Base-by-base conservation (phyloP, 1,139 yeast species). In the Yamadazyma atlantica region DNA sequence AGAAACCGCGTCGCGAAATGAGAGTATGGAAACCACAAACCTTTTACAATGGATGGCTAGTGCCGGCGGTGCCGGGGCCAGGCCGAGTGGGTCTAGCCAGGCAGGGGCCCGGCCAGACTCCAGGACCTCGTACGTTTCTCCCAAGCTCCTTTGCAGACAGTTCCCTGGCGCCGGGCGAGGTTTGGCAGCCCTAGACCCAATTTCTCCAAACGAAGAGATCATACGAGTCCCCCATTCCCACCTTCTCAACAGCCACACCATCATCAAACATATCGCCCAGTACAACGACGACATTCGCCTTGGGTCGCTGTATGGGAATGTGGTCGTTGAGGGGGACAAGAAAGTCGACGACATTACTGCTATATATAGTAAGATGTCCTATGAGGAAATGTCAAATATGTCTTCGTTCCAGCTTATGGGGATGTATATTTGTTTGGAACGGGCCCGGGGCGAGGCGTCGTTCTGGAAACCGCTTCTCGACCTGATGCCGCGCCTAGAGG, bases 381-480 rank as follows among this genome's bases (percentile, higher is more conserved):
- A 55, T 11, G 55, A 58, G 1, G 62, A 66, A 16, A 44, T 76
- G 14, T 40, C 61, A 2, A 50, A 50, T 8, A 49, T 75, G 31
- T 55, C 73, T 8, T 69, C 79, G 9, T 73, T 73, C 49, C 82
- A 75, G 52, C 50, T 80, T 27, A 43, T 80, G 7, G 55, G 74
- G 0, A 44, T 80, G 25, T 82, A 66, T 50, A 48, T 82, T 10
- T 54, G 73, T 9, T 60, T 77, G 12, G 87, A 81, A 49, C 55
- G 55, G 38, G 51, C 54, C 17, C 50, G 80, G 32, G 12, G 80
- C 15, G 46, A 45, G 0, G 29, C 35, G 0, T 80, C 87, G 1
- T 81, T 70, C 52, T 84, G 90, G 90, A 51, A 59, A 34, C 88
- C 87, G 0, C 82, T 83, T 47, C 57, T 83, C 23, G 67, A 73